Percentiles rank a stretch among this genome's conserved stretches.
Evolutionary conservation across 192 early-diverging fungal genomes (phyloP).

Genomic region (Mortierella antarctica): DNA sequence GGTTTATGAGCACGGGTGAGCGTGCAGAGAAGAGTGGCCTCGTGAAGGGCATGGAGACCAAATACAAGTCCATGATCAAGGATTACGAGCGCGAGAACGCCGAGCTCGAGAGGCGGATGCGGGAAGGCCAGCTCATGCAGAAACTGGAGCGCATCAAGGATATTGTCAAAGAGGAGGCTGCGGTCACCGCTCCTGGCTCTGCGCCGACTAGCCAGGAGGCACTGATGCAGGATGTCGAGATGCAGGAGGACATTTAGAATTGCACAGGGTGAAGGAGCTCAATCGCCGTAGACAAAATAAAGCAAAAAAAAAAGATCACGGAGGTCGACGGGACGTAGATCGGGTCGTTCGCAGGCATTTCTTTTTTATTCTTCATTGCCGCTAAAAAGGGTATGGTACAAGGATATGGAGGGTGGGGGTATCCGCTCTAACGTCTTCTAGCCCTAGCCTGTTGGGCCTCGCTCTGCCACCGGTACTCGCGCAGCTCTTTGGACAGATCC

Average conservation of each 20-base stretch:
- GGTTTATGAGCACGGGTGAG: background rate
- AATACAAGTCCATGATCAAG: slow-evolving; percentile 20
- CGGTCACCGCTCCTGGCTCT: background rate
- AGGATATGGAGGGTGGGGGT: background rate
- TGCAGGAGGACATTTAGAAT: background rate
- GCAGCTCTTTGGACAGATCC: slow-evolving; percentile 73
- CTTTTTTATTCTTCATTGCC: background rate
- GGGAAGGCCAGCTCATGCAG: slow-evolving; percentile 18
- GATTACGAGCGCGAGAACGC: slow-evolving; percentile 40
- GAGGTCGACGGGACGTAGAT: no score
- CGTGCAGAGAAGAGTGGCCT: no score
- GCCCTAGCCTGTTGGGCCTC: slow-evolving; percentile 55
- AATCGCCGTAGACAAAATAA: no score
- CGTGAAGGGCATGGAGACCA: background rate
- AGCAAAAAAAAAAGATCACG: no score
- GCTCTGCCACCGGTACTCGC: slow-evolving; percentile 68
- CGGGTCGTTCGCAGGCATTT: background rate
- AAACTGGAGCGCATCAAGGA: slow-evolving; percentile 32
- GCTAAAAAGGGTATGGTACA: background rate
- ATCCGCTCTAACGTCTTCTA: slow-evolving; percentile 31
- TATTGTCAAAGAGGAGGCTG: slow-evolving; percentile 30
- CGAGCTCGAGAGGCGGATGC: slow-evolving; percentile 33
- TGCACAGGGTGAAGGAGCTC: no score
- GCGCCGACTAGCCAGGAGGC: slow-evolving; percentile 6
- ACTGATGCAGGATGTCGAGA: slow-evolving; percentile 26